Evolutionary conservation across 2,329 filamentous ascomycete species (phyloP).

Genomic region (Aspergillus latus): DNA sequence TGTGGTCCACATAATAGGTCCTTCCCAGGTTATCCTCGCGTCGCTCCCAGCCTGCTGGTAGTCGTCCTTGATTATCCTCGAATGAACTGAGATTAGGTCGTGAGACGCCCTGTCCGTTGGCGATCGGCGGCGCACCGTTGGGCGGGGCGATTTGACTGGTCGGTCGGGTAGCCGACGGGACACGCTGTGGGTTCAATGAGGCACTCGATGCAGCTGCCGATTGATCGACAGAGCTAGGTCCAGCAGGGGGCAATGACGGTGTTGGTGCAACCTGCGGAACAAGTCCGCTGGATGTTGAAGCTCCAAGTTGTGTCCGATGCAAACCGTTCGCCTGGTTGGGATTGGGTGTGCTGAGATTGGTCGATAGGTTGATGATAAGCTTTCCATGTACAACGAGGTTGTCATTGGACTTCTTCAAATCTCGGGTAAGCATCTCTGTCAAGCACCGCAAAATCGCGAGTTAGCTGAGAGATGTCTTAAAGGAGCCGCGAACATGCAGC

Average conservation of each 20-base stretch:
- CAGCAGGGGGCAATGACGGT: conserved; percentile 27
- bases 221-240: conserved; percentile 31
- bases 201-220: conserved; percentile 35
- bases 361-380: conserved; percentile 93
- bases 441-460: conserved; percentile 13
- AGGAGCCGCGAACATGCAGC: background rate
- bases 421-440: conserved; percentile 90
- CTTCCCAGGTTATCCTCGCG: conserved; percentile 91
- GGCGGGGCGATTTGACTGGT: conserved; percentile 39
- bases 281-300: conserved; percentile 42
- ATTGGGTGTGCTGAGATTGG: conserved; percentile 74
- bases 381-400: conserved; percentile 98
- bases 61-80: conserved; percentile 88
- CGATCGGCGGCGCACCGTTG: conserved; percentile 40
- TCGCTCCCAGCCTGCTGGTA: conserved; percentile 93
- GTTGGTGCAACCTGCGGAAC: conserved; percentile 32
- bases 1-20: conserved; percentile 98
- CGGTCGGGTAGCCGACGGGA: conserved; percentile 37
- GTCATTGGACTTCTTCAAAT: conserved; percentile 96
- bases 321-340: conserved; percentile 51
- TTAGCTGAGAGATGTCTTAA: conserved; percentile 14
- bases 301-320: conserved; percentile 36
- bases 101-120: conserved; percentile 41
- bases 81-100: conserved; percentile 78
- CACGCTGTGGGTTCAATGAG: conserved; percentile 38